phyloP scores from a whole-genome alignment of 805 yeast genomes.

The Candida ortonii region DNA sequence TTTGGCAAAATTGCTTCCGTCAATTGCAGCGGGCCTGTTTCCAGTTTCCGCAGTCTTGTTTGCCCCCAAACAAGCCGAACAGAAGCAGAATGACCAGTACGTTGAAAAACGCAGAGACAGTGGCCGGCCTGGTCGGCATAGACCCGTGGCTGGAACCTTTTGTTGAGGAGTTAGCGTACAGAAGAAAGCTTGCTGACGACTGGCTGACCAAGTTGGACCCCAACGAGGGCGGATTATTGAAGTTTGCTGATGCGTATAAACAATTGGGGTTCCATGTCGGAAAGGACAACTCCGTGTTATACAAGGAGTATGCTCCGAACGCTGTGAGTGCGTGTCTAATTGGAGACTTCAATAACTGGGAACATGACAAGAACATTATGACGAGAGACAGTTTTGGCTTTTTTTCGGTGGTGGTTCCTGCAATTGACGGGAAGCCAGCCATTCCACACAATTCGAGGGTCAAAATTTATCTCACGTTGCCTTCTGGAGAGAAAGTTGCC shows the following conservation, averaged over 20 bases:
- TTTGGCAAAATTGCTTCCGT: no score
- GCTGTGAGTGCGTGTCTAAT: slow-evolving; percentile 73
- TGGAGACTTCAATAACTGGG: slow-evolving; percentile 93
- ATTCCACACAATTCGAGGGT: slow-evolving; percentile 81
- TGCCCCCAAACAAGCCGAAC: no score
- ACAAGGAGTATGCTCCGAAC: slow-evolving; percentile 89
- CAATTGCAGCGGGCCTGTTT: no score
- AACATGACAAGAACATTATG: slow-evolving; percentile 53
- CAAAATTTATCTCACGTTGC: slow-evolving; percentile 62
- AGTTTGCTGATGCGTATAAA: slow-evolving; percentile 76
- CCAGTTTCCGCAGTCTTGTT: no score
- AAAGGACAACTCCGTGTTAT: slow-evolving; percentile 51
- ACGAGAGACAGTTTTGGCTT: slow-evolving; percentile 64
- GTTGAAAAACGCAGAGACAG: slow-evolving; percentile 29
- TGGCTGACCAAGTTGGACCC: slow-evolving; percentile 57
- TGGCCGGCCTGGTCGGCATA: slow-evolving; percentile 60
- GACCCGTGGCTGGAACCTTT: slow-evolving; percentile 90
- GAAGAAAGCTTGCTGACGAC: slow-evolving; percentile 63
- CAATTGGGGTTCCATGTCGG: slow-evolving; percentile 74
- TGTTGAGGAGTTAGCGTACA: slow-evolving; percentile 59
- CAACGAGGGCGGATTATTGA: slow-evolving; percentile 60
- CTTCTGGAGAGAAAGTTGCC: slow-evolving; percentile 68
- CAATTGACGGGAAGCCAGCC: slow-evolving; percentile 53
- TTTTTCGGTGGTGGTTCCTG: slow-evolving; percentile 61
- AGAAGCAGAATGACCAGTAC: no score